Percentiles rank a stretch among this genome's conserved stretches.
Evolutionary conservation across 164 flowering plant species (phyloP).

Genomic region (Kingdonia uniflora): DNA sequence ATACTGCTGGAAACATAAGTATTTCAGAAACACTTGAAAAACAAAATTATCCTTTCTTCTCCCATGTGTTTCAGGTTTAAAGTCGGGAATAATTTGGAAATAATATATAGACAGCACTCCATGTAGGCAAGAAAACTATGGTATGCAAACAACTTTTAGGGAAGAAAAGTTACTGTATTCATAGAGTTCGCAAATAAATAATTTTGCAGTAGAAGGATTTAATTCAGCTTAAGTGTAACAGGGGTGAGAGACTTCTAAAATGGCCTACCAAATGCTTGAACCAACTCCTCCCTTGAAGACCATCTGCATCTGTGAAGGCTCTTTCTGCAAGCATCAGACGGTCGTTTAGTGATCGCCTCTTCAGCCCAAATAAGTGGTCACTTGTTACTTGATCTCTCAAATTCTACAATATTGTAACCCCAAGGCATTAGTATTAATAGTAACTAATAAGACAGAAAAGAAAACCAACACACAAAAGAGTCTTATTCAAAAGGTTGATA

Average conservation of each 20-base stretch:
- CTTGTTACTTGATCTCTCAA: constrained; percentile 25
- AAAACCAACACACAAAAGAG: neutral
- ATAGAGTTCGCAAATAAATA: no score
- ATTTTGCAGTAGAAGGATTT: no score
- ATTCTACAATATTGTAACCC: constrained; percentile 28
- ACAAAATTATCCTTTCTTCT: no score
- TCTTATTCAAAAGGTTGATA: neutral
- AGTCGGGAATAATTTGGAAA: no score
- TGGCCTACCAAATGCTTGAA: constrained; percentile 84
- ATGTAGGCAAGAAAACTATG: no score
- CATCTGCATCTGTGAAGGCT: constrained; percentile 79
- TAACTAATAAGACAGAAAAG: neutral
- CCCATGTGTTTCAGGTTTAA: no score
- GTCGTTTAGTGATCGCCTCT: constrained; percentile 62
- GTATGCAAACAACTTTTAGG: no score
- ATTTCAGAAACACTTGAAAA: no score
- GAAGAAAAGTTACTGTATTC: no score
- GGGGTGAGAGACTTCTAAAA: neutral
- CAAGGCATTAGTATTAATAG: neutral
- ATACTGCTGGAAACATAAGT: no score
- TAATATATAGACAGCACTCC: no score
- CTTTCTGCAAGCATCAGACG: constrained; percentile 87
- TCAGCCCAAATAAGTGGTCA: constrained; percentile 21
- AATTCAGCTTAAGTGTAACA: no score
- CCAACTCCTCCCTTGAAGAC: constrained; percentile 62